Base-by-base conservation (phyloP, 2,329 filamentous ascomycete genomes). In the Trichoderma pleuroti region DNA sequence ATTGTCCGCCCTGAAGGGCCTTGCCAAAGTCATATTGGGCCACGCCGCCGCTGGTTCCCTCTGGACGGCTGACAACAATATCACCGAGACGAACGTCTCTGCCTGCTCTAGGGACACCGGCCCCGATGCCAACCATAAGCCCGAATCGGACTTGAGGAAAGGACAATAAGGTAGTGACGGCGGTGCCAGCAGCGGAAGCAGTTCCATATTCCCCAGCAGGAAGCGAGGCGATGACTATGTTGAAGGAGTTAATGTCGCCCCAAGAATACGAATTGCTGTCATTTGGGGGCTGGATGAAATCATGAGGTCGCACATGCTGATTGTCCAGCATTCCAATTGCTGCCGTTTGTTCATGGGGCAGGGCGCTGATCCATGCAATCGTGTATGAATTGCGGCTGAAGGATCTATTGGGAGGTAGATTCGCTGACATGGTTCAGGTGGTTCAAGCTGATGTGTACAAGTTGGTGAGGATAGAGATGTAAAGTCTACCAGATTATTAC, bases 271-370 rank as follows among this genome's bases (percentile, higher is more conserved):
- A 62, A 30, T 80, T 79, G 0, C 57, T 64, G 21, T 80, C 77
- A 4, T 24, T 60, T 10, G 9, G 30, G 30, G 52, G 14, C 24
- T 56, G 52, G n/a, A 72, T 34, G 10, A 71, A 64, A 42, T 68
- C 24, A 18, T 16, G 12, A 56, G 52, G 52, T 4, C 52, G 52
- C 56, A 4, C 24, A 62, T 80, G 74, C 24, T 72, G 60, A n/a
- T 75, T 70, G 64, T 81, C 78, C 1, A 81, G 75, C 74, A 79
- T 75, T 14, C 70, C 74, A 66, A 73, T 71, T 5, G 76, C 75
- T 1, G 77, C 79, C 8, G 77, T 73, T 42, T 77, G 74, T 71
- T 81, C 79, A 61, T 74, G 49, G 1, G 74, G 73, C 9, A 81
- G 72, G 1, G 78, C 78, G 70, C 77, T 77, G 9, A 81, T 70